phyloP scores from a whole-genome alignment of 1,284 basidiomycete genomes.

The Clitocybe nebularis region DNA sequence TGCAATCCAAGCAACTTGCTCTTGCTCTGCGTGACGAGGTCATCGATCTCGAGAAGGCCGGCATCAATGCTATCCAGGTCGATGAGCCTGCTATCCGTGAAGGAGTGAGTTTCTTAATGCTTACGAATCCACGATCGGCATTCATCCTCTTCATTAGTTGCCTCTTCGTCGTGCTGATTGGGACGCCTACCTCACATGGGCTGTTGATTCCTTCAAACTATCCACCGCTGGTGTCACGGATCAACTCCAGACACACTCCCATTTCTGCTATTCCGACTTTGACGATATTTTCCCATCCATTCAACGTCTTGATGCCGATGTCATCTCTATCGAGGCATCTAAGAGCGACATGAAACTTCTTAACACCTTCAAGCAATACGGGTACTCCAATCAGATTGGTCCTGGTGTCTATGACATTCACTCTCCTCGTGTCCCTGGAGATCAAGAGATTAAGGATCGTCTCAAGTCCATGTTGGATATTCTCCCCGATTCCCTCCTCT shows the following conservation, averaged over 20 bases:
- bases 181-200: constrained; percentile 94
- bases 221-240: constrained; percentile 92
- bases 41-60: constrained; percentile 94
- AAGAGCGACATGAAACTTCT: constrained; percentile 98
- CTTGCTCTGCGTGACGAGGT: constrained; percentile 99
- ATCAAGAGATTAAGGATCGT: constrained; percentile 94
- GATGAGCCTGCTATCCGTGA: constrained; percentile 99
- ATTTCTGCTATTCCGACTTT: constrained; percentile 98
- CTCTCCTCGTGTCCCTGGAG: constrained; percentile 94
- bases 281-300: constrained; percentile 98
- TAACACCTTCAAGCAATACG: constrained; percentile 91
- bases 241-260: constrained; percentile 92
- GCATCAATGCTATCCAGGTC: constrained; percentile 98
- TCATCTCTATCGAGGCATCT: constrained; percentile 98
- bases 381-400: constrained; percentile 98
- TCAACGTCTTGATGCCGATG: constrained; percentile 96
- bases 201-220: constrained; percentile 96
- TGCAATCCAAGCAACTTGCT: constrained; percentile 98
- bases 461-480: constrained; percentile 81
- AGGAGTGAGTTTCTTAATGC: constrained; percentile 63
- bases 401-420: constrained; percentile 99
- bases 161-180: constrained; percentile 94
- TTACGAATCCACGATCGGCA: not conserved
- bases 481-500: constrained; percentile 77
- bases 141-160: constrained; percentile 41